Percentiles rank a stretch among this genome's conserved stretches.
Conservation (phyloP, 2,329 filamentous ascomycete species). For the Talaromyces sp. region DNA sequence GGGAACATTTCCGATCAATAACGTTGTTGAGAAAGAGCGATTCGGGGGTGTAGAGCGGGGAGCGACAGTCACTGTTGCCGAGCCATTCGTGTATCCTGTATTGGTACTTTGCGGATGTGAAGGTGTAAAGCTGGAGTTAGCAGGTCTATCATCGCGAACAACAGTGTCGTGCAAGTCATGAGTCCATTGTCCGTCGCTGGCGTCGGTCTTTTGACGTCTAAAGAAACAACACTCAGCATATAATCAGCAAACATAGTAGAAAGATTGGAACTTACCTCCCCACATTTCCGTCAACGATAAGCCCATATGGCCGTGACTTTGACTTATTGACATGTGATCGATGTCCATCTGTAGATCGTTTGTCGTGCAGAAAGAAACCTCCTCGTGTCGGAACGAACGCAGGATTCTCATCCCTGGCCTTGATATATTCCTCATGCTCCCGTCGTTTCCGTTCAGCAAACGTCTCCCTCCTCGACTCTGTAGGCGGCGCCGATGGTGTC, state of each 20-base stretch:
- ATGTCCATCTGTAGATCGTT: slow-evolving; percentile 74
- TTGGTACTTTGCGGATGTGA: slow-evolving; percentile 28
- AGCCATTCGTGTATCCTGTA: slow-evolving; percentile 16
- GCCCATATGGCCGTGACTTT: slow-evolving; percentile 56
- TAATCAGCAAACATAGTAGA: neutral
- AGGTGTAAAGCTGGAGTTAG: slow-evolving; percentile 26
- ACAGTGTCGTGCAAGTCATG: slow-evolving; percentile 87
- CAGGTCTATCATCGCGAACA: slow-evolving; percentile 38
- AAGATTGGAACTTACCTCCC: slow-evolving; percentile 37
- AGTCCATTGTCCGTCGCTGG: slow-evolving; percentile 74
- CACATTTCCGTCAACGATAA: slow-evolving; percentile 43
- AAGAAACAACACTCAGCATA: neutral
- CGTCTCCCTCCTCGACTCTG: slow-evolving; percentile 49
- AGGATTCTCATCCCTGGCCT: slow-evolving; percentile 81
- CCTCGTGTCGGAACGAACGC: slow-evolving; percentile 92
- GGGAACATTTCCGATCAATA: slow-evolving; percentile 76
- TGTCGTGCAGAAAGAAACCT: slow-evolving; percentile 96
- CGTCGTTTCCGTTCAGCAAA: slow-evolving; percentile 68
- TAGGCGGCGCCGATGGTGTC: slow-evolving; percentile 39
- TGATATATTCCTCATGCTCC: slow-evolving; percentile 88
- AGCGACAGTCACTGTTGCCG: slow-evolving; percentile 39
- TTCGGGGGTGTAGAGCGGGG: slow-evolving; percentile 65
- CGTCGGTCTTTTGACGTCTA: slow-evolving; percentile 39
- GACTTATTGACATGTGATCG: slow-evolving; percentile 48
- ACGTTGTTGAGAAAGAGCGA: slow-evolving; percentile 75